Conservation (phyloP, 305 asterid genomes). For the Fraxinus floribunda region DNA sequence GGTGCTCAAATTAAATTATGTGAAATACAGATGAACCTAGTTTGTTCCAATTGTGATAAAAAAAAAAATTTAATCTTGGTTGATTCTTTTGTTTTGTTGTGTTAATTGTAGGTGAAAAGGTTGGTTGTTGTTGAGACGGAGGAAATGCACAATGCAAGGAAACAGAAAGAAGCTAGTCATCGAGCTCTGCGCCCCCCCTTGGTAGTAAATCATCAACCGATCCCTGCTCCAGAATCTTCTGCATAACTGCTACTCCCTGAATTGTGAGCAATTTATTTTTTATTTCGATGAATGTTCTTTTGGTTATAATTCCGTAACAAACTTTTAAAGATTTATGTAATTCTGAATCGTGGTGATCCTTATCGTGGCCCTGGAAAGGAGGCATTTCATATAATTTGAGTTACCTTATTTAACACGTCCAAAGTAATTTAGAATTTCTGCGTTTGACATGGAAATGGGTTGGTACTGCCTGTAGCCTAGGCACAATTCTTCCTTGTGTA, state of each 20-base stretch:
- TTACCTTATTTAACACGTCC: neutral
- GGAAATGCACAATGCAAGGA: constrained; percentile 87
- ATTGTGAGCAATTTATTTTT: constrained; percentile 18
- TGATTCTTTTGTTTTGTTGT: neutral
- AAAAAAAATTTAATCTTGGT: neutral
- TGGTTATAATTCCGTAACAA: neutral
- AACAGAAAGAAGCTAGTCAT: constrained; percentile 56
- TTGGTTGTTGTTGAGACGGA: constrained; percentile 84
- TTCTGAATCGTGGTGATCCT: neutral
- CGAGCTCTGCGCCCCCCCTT: constrained; percentile 71
- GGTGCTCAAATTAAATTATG: constrained; percentile 36
- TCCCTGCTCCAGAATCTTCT: constrained; percentile 34
- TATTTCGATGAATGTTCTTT: neutral
- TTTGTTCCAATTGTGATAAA: neutral
- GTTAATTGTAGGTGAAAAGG: constrained; percentile 62
- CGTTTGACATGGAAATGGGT: neutral
- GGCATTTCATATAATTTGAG: neutral
- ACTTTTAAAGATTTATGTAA: neutral
- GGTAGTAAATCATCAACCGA: constrained; percentile 50
- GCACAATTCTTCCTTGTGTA: neutral
- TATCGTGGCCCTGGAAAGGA: neutral
- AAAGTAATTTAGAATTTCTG: neutral
- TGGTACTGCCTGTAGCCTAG: neutral
- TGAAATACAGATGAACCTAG: neutral
- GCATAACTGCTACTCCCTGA: constrained; percentile 15